Conservation (phyloP, 2,329 filamentous ascomycete genomes). For the Leptosphaerulina australis region DNA sequence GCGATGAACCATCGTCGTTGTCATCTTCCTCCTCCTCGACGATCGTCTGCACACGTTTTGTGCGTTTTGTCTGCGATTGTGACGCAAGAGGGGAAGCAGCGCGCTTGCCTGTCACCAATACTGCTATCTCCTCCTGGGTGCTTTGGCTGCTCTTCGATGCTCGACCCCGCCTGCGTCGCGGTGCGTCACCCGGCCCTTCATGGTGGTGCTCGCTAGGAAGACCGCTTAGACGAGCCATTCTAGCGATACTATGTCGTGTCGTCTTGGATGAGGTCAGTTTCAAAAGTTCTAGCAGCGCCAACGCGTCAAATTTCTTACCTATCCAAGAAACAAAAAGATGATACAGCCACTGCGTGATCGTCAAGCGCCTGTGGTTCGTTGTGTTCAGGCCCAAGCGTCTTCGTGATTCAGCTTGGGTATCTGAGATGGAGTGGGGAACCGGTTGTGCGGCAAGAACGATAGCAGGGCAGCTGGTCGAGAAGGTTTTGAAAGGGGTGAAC, state of each 20-base stretch:
- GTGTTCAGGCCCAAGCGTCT: conserved; percentile 10
- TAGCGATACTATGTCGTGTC: conserved; percentile 13
- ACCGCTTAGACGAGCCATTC: conserved; percentile 45
- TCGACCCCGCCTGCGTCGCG: conserved; percentile 41
- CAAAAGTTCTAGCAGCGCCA: background rate
- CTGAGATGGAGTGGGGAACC: conserved; percentile 2
- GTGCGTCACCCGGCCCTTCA: conserved; percentile 43
- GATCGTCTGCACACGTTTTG: conserved; percentile 37
- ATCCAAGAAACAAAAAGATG: conserved; percentile 21
- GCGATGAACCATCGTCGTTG: conserved; percentile 29
- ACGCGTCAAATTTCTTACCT: conserved; percentile 13
- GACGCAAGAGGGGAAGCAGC: conserved; percentile 37
- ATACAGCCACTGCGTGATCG: background rate
- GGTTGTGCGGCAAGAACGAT: conserved; percentile 5
- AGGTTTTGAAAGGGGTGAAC: conserved; percentile 9
- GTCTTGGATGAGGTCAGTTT: conserved; percentile 6
- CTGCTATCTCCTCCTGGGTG: conserved; percentile 11
- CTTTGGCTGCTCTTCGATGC: conserved; percentile 35
- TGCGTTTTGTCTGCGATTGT: conserved; percentile 39
- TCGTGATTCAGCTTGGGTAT: background rate
- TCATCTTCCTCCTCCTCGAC: conserved; percentile 26
- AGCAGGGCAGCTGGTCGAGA: conserved; percentile 10
- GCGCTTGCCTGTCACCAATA: conserved; percentile 32
- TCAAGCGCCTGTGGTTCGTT: conserved; percentile 16
- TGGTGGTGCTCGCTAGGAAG: conserved; percentile 46